A percentile compares a stretch with the other conserved stretches of the same genome.
Evolutionary conservation across 2,329 filamentous ascomycete genomes (phyloP).

Genomic region (Xylaria sp.): DNA sequence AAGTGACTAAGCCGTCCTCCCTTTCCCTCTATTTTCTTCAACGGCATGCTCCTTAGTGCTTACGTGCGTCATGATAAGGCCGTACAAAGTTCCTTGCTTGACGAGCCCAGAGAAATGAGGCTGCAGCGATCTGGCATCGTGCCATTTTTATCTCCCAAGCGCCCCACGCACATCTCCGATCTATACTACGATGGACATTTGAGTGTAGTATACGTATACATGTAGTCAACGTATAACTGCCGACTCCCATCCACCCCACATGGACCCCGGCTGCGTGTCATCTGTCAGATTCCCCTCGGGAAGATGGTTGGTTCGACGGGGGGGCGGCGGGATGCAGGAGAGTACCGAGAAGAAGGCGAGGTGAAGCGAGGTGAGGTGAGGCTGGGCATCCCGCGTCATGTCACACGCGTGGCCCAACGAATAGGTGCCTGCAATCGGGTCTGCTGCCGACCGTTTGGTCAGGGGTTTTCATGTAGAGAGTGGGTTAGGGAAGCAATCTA

Average conservation of each 20-base stretch:
- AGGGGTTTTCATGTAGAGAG: slow-evolving; percentile 14
- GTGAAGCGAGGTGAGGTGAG: slow-evolving; percentile 22
- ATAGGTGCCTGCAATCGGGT: slow-evolving; percentile 29
- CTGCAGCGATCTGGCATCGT: slow-evolving; percentile 12
- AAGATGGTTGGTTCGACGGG: slow-evolving; percentile 24
- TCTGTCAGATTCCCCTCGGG: slow-evolving; percentile 27
- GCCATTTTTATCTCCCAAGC: neutral
- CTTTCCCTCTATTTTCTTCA: neutral
- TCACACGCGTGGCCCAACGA: slow-evolving; percentile 28
- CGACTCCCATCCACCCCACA: slow-evolving; percentile 25
- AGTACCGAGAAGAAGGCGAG: slow-evolving; percentile 14
- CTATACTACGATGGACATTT: slow-evolving; percentile 20
- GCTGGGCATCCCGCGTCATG: slow-evolving; percentile 15
- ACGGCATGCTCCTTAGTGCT: neutral
- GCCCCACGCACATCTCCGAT: slow-evolving; percentile 28
- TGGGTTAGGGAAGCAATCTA: slow-evolving; percentile 38
- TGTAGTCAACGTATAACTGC: slow-evolving; percentile 26
- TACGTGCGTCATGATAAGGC: neutral
- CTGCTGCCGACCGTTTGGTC: slow-evolving; percentile 28
- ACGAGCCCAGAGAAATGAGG: slow-evolving; percentile 19
- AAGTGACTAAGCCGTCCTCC: neutral
- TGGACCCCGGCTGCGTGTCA: slow-evolving; percentile 26
- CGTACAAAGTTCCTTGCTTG: neutral
- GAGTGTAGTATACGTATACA: slow-evolving; percentile 9
- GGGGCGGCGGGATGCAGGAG: neutral